Evolutionary conservation across 73 alveolate species (phyloP), one percentile per base, ranked within the genome.

Genomic region (Paramecium biaurelia): DNA sequence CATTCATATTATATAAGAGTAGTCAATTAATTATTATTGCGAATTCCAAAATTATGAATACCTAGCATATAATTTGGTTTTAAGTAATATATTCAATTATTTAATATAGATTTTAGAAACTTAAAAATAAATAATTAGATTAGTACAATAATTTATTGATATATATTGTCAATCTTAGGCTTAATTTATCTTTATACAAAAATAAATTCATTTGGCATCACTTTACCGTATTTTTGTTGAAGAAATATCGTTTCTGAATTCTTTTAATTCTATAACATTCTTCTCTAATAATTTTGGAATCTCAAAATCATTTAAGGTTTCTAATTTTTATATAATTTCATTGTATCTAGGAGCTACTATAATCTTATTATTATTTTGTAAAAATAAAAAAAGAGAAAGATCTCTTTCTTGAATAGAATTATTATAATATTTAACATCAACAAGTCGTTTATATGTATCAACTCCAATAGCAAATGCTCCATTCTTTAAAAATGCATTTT

Each of bases 261-360:
- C 53, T 20, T 41, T 23, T 5, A 79, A 23, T 24, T 79, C 76
- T 4, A 45, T 43, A 0, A 47, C 56, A 79, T 23, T 21, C 28
- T 24, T 21, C 15, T 23, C 21, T 11, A 79, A 30, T 42, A 79
- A 8, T 42, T 21, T 21, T n/a, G 90, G 90, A 15, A 79, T 18
- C 43, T 79, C 90, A 38, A 15, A 79, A 47, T 79, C 90, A 41
- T 23, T 23, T 7, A 79, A 24, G 8, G 43, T 2, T 45, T 79
- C 90, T 7, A 79, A 21, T 43, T 21, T 79, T 79, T 47, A 21
- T 1, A 26, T 79, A 5, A 9, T 14, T 10, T 41, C 76, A 79
- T 79, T 79, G 34, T 38, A 79, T 47, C 90, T 79, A 30, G 90
- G 90, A 7, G 90, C 90, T 24, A 79, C 90, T 7, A 79, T 21